phyloP scores from a whole-genome alignment of 2,329 filamentous ascomycete genomes.

The Aspergillus piperis region DNA sequence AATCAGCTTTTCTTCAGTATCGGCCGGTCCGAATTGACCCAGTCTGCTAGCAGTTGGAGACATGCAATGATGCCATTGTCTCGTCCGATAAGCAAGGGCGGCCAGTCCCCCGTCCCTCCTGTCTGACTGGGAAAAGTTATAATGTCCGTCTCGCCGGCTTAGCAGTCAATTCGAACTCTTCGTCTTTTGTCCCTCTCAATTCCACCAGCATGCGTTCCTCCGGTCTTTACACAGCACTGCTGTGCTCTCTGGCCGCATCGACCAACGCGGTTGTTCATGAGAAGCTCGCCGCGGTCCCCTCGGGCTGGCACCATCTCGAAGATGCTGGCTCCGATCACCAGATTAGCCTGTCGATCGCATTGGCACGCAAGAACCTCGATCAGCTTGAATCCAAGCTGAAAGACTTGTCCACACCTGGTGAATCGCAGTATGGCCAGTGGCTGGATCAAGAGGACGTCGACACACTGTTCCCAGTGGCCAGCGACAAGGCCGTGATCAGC shows the following conservation, averaged over 20 bases:
- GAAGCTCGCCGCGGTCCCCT: conserved; percentile 3
- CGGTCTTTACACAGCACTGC: conserved; percentile 5
- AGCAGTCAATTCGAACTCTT: not conserved
- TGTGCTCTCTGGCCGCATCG: conserved; percentile 4
- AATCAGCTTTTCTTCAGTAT: not conserved
- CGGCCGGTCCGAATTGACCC: not conserved
- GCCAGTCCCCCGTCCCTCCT: not conserved
- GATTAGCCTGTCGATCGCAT: conserved; percentile 24
- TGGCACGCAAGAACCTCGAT: conserved; percentile 33
- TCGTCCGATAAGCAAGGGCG: conserved; percentile 1
- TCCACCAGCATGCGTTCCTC: conserved; percentile 2
- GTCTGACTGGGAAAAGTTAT: not conserved
- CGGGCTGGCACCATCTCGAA: conserved; percentile 2
- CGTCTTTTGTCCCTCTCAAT: not conserved
- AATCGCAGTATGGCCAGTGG: conserved; percentile 53
- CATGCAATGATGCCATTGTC: not conserved
- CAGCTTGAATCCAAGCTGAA: conserved; percentile 43
- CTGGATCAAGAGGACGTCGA: conserved; percentile 48
- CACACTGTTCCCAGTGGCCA: conserved; percentile 43
- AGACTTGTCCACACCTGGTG: conserved; percentile 50
- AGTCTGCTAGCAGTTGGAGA: not conserved
- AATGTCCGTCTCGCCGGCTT: not conserved
- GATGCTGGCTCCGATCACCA: conserved; percentile 18
- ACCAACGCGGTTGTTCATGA: conserved; percentile 2
- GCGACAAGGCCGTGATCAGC: conserved; percentile 37